These are phyloP conservation scores for Stevia rebaudiana DNA, from an alignment of 140 eudicot species.

Conservation along the genomic window DNA sequence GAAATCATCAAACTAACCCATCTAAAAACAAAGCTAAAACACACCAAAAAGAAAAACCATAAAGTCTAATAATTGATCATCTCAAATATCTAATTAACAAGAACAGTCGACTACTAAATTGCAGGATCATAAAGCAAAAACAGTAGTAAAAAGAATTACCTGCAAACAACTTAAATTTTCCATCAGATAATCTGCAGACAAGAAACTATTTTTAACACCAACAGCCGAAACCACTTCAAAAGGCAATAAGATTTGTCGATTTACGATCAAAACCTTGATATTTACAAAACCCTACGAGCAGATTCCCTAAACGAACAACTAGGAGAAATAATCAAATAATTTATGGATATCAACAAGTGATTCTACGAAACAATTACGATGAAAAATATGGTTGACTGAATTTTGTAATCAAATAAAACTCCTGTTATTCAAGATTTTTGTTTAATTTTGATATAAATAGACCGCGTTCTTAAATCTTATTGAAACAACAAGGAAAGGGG, in stretches of 20 bases:
- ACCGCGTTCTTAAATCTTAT: not conserved
- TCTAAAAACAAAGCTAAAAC: too few species aligned
- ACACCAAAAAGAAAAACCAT: too few species aligned
- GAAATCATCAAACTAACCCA: too few species aligned
- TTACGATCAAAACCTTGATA: not conserved
- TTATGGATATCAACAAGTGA: not conserved
- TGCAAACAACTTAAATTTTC: constrained; percentile 40
- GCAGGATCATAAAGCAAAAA: too few species aligned
- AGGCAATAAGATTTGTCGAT: constrained; percentile 11
- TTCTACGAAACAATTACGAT: constrained; percentile 15
- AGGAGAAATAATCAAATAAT: not conserved
- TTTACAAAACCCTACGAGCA: constrained; percentile 3
- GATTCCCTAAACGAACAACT: too few species aligned
- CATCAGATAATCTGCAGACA: constrained; percentile 40
- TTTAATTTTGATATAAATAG: constrained; percentile 12
- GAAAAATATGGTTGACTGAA: too few species aligned
- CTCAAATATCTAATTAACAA: too few species aligned
- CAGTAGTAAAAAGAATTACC: constrained; percentile 35
- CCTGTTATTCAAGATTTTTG: not conserved
- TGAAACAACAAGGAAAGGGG: constrained; percentile 2
- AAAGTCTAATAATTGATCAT: too few species aligned
- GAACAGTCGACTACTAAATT: too few species aligned
- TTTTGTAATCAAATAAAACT: too few species aligned
- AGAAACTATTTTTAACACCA: constrained; percentile 33
- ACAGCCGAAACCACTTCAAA: constrained; percentile 31